Base-by-base conservation (phyloP, 108 stramenopile genomes). In the Craspedostauros australis region DNA sequence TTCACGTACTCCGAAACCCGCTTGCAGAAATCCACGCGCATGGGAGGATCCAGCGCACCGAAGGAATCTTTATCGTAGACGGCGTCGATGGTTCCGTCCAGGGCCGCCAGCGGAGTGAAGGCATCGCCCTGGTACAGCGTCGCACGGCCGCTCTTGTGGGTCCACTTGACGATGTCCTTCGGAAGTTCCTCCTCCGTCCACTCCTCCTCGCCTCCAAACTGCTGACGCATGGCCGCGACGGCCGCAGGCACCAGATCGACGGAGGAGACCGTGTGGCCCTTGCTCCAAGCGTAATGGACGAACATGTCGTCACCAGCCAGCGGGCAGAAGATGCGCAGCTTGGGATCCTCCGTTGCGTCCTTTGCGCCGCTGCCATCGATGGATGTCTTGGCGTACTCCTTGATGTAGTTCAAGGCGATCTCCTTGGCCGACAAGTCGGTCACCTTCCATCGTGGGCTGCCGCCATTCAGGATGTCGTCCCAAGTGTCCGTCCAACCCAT, bases 21-120 rank as follows among this genome's bases (percentile, higher is more conserved):
- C 24, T 58, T 18, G 41, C 77, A 79, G 41, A 56, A 79, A 20
- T 18, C 14, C 5, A 36, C 24, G 38, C 77, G 26, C 57, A 75
- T 51, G 9, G 60, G 41, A n/a, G 50, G 28, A 19, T 41, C n/a
- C 3, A 79, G 46, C 15, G 77, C 77, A 5, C 77, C 77, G 43
- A 75, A 79, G 16, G 70, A 72, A 40, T 79, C 77, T 36, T 79
- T 79, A 29, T 79, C 77, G 34, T 79, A 79, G 1, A 79, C 43
- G 0, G 67, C 77, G 61, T 79, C 70, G 60, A 79, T 75, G 12
- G 37, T 38, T 8, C 60, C 43, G 3, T 63, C 26, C 1, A 79
- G 42, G 31, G 67, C 61, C 14, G 60, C 33, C 11, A 73, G 54
- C 15, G 49, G 52, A 36, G 52, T 52, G 22, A 79, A 33, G 26